Base-by-base conservation (phyloP, 257 asterid species). In the Nicotiana benthamiana region DNA sequence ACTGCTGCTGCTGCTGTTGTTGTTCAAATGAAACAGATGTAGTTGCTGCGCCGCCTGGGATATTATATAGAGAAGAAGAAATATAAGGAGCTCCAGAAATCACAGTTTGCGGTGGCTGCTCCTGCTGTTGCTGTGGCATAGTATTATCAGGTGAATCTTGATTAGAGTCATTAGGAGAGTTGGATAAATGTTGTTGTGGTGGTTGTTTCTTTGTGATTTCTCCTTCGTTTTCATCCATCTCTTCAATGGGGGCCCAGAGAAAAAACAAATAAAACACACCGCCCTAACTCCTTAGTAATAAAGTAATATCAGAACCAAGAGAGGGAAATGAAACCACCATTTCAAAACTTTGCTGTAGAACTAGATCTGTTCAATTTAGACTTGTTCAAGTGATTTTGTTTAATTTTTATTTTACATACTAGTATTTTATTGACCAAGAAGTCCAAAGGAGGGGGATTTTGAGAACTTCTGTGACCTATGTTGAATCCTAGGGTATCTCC, bases 161-260 rank as follows among this genome's bases (percentile, higher is more conserved):
- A 65, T 80, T 79, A 32, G 74, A 85, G 20, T 85, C 85, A 40
- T 82, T 85, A 7, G 81, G 65, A 74, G 89, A 81, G 64, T 83
- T 62, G 17, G 88, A 85, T 83, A 83, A 72, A 86, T 82, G 85
- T 43, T 84, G 82, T 20, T 59, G 83, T 16, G 75, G n/a, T 51
- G 57, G 46, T 26, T 74, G 82, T 76, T 86, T 79, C 53, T 80
- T 80, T 65, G 75, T 85, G 75, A 85, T 63, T 54, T 83, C 90
- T 76, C 86, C 90, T 86, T 82, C 80, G 54, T 75, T 86, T 59
- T 86, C 89, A 77, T 75, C 87, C 90, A 87, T 87, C 43, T 61
- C 79, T 68, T 52, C 54, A 78, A 46, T 34, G 15, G 54, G 80
- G 82, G 80, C 61, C 84, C 82, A 63, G 48, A 34, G 1, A 56